Evolutionary conservation across 2,329 filamentous ascomycete genomes (phyloP).

Genomic region (Pseudogymnoascus sp.): DNA sequence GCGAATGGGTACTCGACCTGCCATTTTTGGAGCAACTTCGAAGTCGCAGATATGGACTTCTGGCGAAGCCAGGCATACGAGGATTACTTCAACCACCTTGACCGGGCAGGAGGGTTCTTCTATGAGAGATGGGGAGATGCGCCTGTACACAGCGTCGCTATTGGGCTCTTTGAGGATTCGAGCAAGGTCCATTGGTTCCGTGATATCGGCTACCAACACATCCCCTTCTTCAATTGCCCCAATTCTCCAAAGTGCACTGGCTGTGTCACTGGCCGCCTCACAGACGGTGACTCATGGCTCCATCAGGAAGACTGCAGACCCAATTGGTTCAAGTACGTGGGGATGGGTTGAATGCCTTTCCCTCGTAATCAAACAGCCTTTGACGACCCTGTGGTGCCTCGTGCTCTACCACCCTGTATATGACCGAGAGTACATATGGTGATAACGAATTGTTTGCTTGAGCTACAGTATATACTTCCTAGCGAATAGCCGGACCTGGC

Average conservation of each 20-base stretch:
- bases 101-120: constrained; percentile 92
- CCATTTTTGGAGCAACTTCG: constrained; percentile 99
- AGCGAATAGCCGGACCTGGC: not conserved
- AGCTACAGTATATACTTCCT: constrained; percentile 6
- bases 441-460: not conserved
- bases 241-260: constrained; percentile 90
- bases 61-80: constrained; percentile 88
- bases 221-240: constrained; percentile 98
- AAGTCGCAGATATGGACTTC: constrained; percentile 88
- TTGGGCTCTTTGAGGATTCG: constrained; percentile 87
- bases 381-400: not conserved
- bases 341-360: constrained; percentile 55
- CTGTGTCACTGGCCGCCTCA: constrained; percentile 80
- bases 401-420: not conserved
- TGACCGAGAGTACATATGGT: not conserved
- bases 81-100: constrained; percentile 93
- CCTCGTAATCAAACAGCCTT: not conserved
- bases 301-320: constrained; percentile 89
- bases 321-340: constrained; percentile 94
- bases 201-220: constrained; percentile 96
- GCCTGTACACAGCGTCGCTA: constrained; percentile 87
- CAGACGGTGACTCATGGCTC: constrained; percentile 79
- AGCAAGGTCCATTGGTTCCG: constrained; percentile 97
- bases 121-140: constrained; percentile 99
- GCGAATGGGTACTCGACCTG: constrained; percentile 96